Percentiles rank a stretch among this genome's conserved stretches.
Conservation (phyloP, 1,284 basidiomycete genomes). For the Trametes pubescens region DNA sequence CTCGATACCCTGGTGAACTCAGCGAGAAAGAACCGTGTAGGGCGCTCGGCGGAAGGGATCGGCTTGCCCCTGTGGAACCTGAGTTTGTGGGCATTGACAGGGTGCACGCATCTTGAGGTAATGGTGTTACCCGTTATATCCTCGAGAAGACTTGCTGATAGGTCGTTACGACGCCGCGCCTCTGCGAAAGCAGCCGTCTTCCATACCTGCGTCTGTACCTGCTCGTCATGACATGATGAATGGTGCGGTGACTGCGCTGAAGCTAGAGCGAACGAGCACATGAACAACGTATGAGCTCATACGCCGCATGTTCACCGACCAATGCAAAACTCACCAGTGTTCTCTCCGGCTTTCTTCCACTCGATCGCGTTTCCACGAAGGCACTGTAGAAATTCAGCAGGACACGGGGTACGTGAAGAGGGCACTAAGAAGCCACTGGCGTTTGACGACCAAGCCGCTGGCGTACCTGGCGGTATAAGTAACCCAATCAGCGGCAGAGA, state of each 20-base stretch:
- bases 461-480: neutral
- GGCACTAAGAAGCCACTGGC: neutral
- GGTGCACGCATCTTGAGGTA: neutral
- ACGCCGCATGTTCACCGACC: no score
- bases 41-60: neutral
- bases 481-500: neutral
- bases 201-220: neutral
- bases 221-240: neutral
- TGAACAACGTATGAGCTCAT: conserved; percentile 2
- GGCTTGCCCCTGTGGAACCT: neutral
- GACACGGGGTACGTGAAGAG: neutral
- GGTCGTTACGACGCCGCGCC: neutral
- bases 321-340: neutral
- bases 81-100: neutral
- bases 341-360: no score
- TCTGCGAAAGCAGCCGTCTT: neutral
- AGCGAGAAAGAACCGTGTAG: neutral
- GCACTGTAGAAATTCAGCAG: neutral
- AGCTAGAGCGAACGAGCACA: neutral
- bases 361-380: no score
- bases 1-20: neutral
- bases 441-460: neutral
- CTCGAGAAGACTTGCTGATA: neutral
- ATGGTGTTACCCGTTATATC: neutral
- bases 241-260: neutral